Conservation (phyloP, 116 monocot species). For the Iris pallida region DNA sequence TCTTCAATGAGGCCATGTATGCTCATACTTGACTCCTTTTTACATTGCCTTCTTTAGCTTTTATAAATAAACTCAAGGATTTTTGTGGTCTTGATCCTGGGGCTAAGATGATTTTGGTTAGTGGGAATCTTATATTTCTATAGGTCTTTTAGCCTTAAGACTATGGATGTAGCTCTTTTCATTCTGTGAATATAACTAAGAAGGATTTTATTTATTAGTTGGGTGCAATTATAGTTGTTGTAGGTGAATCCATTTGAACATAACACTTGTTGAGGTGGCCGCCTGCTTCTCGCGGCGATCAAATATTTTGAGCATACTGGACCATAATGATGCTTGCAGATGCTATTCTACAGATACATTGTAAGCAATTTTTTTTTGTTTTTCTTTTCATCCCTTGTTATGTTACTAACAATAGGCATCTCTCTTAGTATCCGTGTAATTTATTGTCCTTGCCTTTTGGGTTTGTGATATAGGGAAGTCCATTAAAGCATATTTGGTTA, state of each 20-base stretch:
- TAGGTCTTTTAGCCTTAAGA: neutral
- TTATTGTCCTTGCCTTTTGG: too few relatives aligned
- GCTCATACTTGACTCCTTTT: neutral
- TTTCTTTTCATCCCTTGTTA: neutral
- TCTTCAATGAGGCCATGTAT: constrained; percentile 40
- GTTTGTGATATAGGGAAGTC: too few relatives aligned
- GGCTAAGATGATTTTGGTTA: neutral
- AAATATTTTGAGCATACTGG: neutral
- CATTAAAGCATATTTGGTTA: too few relatives aligned
- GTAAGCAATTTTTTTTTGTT: neutral
- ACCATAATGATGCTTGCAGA: neutral
- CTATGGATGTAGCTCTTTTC: neutral
- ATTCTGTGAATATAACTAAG: too few relatives aligned
- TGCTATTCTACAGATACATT: neutral
- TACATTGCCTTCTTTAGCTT: neutral
- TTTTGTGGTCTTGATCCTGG: neutral
- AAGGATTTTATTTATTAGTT: neutral
- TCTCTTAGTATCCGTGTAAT: too few relatives aligned
- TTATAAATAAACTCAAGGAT: neutral
- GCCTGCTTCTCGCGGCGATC: neutral
- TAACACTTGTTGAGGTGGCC: neutral
- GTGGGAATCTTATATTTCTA: neutral
- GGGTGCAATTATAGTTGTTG: neutral
- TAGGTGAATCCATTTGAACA: neutral
- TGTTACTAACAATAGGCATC: too few relatives aligned